Evolutionary conservation across 75 land plant species (phyloP).

Genomic region (Cryptomeria japonica): DNA sequence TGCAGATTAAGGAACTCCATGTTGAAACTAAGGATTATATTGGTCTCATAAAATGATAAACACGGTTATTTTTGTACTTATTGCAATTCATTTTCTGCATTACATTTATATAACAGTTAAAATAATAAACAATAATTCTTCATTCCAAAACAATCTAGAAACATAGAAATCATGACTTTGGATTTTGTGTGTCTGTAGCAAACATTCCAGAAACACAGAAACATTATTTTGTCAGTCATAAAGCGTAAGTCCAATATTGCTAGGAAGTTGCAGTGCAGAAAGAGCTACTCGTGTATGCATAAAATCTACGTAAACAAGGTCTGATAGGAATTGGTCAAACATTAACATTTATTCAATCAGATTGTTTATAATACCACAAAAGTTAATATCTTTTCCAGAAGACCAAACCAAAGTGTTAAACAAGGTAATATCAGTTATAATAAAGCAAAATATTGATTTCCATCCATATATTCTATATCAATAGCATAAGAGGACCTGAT

Average conservation of each 20-base stretch:
- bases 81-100: neutral
- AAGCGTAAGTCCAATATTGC: neutral
- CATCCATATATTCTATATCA: neutral
- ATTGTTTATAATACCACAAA: too few species aligned
- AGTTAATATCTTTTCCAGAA: neutral
- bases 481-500: neutral
- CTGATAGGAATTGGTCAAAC: neutral
- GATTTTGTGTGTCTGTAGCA: neutral
- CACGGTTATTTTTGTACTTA: neutral
- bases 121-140: too few species aligned
- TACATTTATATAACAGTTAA: neutral
- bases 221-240: too few species aligned
- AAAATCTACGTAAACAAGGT: neutral
- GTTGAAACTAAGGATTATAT: neutral
- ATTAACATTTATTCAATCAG: neutral
- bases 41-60: slow-evolving; percentile 3
- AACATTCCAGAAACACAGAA: neutral
- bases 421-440: neutral
- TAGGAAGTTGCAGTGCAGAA: neutral
- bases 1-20: slow-evolving; percentile 9
- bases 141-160: neutral
- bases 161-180: neutral
- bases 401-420: neutral
- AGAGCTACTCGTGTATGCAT: neutral
- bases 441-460: neutral